Evolutionary conservation across 2,329 filamentous ascomycete species (phyloP).

Genomic region (Hymenoscyphus linearis): DNA sequence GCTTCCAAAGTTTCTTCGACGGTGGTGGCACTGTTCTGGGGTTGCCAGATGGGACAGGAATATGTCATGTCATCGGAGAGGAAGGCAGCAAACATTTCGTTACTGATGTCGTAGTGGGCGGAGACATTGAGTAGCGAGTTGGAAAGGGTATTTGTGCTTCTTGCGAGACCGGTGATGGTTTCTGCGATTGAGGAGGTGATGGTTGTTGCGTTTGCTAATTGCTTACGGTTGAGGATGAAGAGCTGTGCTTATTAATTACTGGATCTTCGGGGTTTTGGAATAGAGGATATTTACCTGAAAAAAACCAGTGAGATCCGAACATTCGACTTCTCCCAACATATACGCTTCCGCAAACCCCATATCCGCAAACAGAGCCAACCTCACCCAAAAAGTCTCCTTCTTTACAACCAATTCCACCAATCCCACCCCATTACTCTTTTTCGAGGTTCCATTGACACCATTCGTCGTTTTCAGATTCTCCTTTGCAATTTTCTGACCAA

Average conservation of each 20-base stretch:
- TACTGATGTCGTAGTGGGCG: slow-evolving; percentile 71
- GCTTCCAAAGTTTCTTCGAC: slow-evolving; percentile 53
- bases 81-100: slow-evolving; percentile 71
- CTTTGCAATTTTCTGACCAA: slow-evolving; percentile 42
- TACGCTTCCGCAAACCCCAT: slow-evolving; percentile 66
- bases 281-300: slow-evolving; percentile 48
- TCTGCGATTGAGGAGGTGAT: slow-evolving; percentile 54
- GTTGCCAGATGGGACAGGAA: slow-evolving; percentile 63
- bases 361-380: slow-evolving; percentile 63
- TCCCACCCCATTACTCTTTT: slow-evolving; percentile 36
- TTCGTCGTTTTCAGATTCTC: slow-evolving; percentile 35
- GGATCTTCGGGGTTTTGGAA: background rate
- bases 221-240: slow-evolving; percentile 63
- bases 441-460: slow-evolving; percentile 29
- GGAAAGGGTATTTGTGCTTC: slow-evolving; percentile 51
- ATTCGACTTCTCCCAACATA: slow-evolving; percentile 67
- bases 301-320: slow-evolving; percentile 60
- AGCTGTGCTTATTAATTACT: slow-evolving; percentile 39
- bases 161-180: slow-evolving; percentile 52
- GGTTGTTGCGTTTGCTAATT: slow-evolving; percentile 60
- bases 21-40: slow-evolving; percentile 36
- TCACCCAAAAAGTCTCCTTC: slow-evolving; percentile 65
- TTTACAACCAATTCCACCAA: slow-evolving; percentile 53
- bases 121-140: slow-evolving; percentile 61
- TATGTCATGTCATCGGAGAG: slow-evolving; percentile 74